Evolutionary conservation across 352 stramenopile species (phyloP), one percentile per base, ranked within the genome.

Genomic region (Phytopythium kandeliae): DNA sequence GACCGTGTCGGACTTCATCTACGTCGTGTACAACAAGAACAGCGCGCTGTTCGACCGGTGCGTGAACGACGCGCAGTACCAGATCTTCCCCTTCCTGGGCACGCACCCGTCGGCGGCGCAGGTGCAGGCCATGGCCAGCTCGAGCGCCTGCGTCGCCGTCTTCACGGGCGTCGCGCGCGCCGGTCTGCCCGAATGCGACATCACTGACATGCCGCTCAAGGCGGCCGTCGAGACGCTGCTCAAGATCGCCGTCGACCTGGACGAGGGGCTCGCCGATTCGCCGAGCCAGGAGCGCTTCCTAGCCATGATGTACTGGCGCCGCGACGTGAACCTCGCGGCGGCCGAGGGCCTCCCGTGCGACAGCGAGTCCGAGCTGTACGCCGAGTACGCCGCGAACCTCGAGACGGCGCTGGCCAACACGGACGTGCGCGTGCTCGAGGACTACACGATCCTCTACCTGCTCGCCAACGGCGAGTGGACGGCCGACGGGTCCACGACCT

Each of bases 21-120:
- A 75, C 57, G 57, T 74, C 28, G 55, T 80, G 2, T 85, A 79
- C 65, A 63, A 65, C 35, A 78, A 73, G 52, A 86, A 86, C 53
- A 55, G 58, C 10, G 70, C 51, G 54, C 54, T 86, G 31, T 78
- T 78, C 38, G 72, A 83, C 48, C 21, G 57, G 21, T 86, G 75
- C 30, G 63, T 74, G 21, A 55, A 35, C 21, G 71, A 78, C 35
- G 62, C 61, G 26, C 59, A 68, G 54, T 86, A 83, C 65, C 72
- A 82, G 59, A 73, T 86, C 41, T 86, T 85, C 51, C 72, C 75
- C 5, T 76, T 64, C 53, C 58, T 74, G 11, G 63, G 68, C 7
- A 68, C 60, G 15, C 68, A 74, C 22, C 69, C 75, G n/a, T 79
- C 67, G 22, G 47, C 70, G 2, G 50, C 44, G 26, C 62, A 86